Evolutionary conservation across 805 yeast species (phyloP), one percentile per base, ranked within the genome.

Genomic region (Candida chauliodis): DNA sequence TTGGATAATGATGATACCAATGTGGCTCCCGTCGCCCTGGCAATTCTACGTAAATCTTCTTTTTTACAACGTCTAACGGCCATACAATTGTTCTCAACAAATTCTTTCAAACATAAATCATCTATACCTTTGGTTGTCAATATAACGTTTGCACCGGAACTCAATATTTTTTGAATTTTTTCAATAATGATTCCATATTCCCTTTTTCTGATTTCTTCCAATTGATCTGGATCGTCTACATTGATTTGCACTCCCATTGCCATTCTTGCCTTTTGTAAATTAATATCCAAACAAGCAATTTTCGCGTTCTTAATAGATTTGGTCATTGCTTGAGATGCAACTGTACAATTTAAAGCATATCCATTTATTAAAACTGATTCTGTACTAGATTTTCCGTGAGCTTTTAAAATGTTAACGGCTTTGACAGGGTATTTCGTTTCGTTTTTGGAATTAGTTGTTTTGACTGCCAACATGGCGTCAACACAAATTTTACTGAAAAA

Each of bases 211-310:
- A 89, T 87, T 52, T 86, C 85, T 69, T 93, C 99, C 51, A 93
- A 76, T 65, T 88, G 96, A 52, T 93, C 96, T 29, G 99, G 99
- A 60, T 93, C 97, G 52, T 87, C 95, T 56, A 93, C 88, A 58
- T 90, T 90, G 62, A 93, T 86, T 62, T 89, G 95, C 37, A 93
- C 98, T 39, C 99, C 99, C 80, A 93, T 80, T 29, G 97, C 96
- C 96, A 93, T 88, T 58, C 90, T 79, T 2, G 96, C 93, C 61
- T 90, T 91, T 61, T 95, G 99, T 56, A 93, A 71, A 64, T 95
- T 91, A 62, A 93, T 77, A 65, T 89, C 97, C 54, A 89, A 72
- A 49, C 88, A 79, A 2, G 97, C 97, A 50, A 89, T 85, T 51
- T 80, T 81, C 34, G 96, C 95, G 48, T 75, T 70, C 9, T 65